Evolutionary conservation across 108 stramenopile genomes (phyloP).

Genomic region (Phaeodactylum tricornutum): DNA sequence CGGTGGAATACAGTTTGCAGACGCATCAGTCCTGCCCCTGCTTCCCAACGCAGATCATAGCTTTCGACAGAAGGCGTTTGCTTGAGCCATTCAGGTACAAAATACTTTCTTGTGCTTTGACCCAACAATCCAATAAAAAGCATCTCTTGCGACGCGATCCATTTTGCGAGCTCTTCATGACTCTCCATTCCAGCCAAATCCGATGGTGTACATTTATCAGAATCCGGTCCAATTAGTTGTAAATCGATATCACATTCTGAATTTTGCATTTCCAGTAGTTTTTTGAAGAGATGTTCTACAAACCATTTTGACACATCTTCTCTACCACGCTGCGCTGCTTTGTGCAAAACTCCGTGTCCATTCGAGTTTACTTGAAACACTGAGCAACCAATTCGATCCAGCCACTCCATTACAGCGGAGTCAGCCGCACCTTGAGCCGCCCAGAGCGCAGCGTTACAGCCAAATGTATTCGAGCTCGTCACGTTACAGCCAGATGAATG

Average conservation of each 20-base stretch:
- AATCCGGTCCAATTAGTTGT: conserved; percentile 50
- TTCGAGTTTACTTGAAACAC: conserved; percentile 53
- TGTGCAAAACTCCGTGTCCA: conserved; percentile 76
- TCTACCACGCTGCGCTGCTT: conserved; percentile 72
- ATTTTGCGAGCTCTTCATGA: conserved; percentile 30
- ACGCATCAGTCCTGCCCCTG: too few species aligned
- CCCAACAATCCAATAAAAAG: not conserved
- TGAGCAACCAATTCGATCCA: conserved; percentile 32
- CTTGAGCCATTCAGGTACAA: too few species aligned
- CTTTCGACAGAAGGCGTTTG: too few species aligned
- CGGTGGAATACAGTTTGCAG: too few species aligned
- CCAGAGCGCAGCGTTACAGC: conserved; percentile 81
- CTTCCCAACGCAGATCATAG: too few species aligned
- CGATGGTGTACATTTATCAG: conserved; percentile 68
- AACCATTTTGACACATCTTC: conserved; percentile 45
- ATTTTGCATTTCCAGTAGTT: not conserved
- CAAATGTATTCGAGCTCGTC: conserved; percentile 38
- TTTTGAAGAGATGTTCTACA: conserved; percentile 9
- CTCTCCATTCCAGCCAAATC: conserved; percentile 80
- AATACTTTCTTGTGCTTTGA: not conserved
- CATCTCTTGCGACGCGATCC: conserved; percentile 14
- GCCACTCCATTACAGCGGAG: conserved; percentile 38
- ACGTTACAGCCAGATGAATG: conserved; percentile 33
- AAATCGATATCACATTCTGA: not conserved
- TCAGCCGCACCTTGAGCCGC: conserved; percentile 50